Evolutionary conservation across 495 filamentous ascomycete species (phyloP).

Genomic region (Penicillium alfredii): DNA sequence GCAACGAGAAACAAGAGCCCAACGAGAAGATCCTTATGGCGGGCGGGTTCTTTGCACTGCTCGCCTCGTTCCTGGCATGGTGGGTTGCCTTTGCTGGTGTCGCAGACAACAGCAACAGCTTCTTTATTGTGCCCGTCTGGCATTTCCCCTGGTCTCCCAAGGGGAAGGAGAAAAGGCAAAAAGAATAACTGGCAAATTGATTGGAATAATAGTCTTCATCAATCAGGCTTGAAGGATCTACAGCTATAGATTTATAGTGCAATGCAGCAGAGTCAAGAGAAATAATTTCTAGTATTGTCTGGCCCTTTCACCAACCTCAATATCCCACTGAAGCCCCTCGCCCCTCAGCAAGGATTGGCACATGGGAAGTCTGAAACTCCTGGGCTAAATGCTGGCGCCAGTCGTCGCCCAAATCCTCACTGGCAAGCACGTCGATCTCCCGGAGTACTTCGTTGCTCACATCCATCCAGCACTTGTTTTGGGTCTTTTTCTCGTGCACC

Average conservation of each 20-base stretch:
- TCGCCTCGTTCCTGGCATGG: conserved; percentile 83
- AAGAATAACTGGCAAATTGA: too few species aligned
- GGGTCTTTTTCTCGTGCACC: background rate
- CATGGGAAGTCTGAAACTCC: too few species aligned
- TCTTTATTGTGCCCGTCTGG: conserved; percentile 81
- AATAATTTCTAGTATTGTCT: too few species aligned
- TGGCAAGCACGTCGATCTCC: conserved; percentile 11
- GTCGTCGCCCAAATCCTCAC: conserved; percentile 8
- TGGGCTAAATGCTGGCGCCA: too few species aligned
- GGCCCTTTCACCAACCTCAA: too few species aligned
- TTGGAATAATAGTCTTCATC: too few species aligned
- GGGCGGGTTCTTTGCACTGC: conserved; percentile 72
- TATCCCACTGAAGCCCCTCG: too few species aligned
- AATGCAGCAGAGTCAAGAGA: too few species aligned
- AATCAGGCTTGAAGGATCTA: too few species aligned
- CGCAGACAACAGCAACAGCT: conserved; percentile 70
- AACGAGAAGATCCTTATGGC: conserved; percentile 53
- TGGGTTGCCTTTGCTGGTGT: conserved; percentile 89
- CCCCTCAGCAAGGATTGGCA: too few species aligned
- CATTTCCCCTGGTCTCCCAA: conserved; percentile 96
- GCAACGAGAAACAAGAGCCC: conserved; percentile 32
- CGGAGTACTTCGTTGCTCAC: conserved; percentile 14
- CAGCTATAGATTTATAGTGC: too few species aligned
- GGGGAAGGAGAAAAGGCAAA: too few species aligned
- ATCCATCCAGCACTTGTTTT: conserved; percentile 6